Conservation (phyloP, 176 grass and related monocot genomes). For the Aegilops tauschii region DNA sequence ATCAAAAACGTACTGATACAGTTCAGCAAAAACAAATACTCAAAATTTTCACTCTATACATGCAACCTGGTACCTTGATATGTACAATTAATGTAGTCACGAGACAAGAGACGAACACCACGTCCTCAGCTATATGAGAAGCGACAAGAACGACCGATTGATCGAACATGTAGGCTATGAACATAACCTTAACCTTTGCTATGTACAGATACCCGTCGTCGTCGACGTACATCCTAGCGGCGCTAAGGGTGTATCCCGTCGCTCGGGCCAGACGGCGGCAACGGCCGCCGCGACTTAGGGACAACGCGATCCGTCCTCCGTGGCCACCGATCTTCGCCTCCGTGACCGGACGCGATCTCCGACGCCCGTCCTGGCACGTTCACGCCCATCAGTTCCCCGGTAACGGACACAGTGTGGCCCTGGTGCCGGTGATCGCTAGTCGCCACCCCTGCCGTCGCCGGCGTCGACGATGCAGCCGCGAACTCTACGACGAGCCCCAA, state of each 20-base stretch:
- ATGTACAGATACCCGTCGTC: not conserved
- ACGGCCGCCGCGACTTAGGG: not conserved
- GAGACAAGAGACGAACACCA: not conserved
- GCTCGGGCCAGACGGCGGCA: conserved; percentile 42
- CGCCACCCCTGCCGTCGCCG: not conserved
- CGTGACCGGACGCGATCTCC: not conserved
- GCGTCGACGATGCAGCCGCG: not conserved
- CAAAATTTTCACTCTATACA: not conserved
- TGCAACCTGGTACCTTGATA: not conserved
- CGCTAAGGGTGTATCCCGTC: conserved; percentile 15
- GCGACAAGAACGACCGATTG: not conserved
- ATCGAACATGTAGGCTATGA: not conserved
- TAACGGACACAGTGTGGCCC: not conserved
- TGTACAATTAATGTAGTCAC: not conserved
- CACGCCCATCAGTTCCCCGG: not conserved
- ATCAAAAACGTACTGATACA: too few relatives aligned
- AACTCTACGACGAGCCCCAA: not conserved
- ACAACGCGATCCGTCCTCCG: not conserved
- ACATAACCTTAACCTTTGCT: not conserved
- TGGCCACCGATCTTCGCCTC: not conserved
- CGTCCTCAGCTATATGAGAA: not conserved
- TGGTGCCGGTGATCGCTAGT: not conserved
- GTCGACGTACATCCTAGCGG: not conserved
- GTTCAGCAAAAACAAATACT: not conserved
- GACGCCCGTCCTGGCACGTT: not conserved